A percentile compares a stretch with the other conserved stretches of the same genome.
Evolutionary conservation across 2,329 filamentous ascomycete species (phyloP).

Genomic region (Stachybotrys echinatus): DNA sequence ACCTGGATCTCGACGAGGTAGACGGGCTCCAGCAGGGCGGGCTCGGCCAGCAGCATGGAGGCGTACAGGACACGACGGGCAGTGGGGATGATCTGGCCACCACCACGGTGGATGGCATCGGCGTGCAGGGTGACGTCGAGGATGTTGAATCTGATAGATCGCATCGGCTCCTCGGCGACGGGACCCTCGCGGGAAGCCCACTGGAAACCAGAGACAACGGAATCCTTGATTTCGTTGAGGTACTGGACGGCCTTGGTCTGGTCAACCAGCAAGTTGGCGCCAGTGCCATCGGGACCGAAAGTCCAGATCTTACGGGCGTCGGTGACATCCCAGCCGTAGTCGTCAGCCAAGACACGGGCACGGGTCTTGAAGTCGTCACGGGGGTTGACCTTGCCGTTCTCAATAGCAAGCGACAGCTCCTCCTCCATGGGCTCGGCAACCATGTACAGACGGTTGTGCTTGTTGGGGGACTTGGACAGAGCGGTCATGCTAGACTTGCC

Average conservation of each 20-base stretch:
- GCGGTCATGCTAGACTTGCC: constrained; percentile 87
- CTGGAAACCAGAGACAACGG: constrained; percentile 99
- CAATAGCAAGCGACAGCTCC: constrained; percentile 87
- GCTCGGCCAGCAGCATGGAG: constrained; percentile 82
- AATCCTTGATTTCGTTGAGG: constrained; percentile 99
- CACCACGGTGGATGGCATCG: constrained; percentile 99
- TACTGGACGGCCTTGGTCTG: constrained; percentile 99
- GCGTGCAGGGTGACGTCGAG: constrained; percentile 99
- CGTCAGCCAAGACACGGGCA: constrained; percentile 92
- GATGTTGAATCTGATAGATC: constrained; percentile 95
- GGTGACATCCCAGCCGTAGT: constrained; percentile 98
- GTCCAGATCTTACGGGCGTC: constrained; percentile 99
- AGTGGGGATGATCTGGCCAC: constrained; percentile 97
- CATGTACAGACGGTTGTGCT: constrained; percentile 99
- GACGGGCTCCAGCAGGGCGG: constrained; percentile 90
- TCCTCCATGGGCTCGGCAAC: constrained; percentile 84
- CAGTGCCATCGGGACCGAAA: constrained; percentile 96
- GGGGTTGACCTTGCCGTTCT: constrained; percentile 83
- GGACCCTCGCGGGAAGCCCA: constrained; percentile 98
- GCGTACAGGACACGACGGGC: constrained; percentile 97
- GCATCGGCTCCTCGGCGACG: constrained; percentile 97
- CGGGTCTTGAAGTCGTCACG: constrained; percentile 99
- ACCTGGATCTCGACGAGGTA: constrained; percentile 99
- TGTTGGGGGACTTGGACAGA: constrained; percentile 99
- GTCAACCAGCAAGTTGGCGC: constrained; percentile 97